phyloP scores from a whole-genome alignment of 2,329 filamentous ascomycete genomes.

The Aspergillus carbonarius region DNA sequence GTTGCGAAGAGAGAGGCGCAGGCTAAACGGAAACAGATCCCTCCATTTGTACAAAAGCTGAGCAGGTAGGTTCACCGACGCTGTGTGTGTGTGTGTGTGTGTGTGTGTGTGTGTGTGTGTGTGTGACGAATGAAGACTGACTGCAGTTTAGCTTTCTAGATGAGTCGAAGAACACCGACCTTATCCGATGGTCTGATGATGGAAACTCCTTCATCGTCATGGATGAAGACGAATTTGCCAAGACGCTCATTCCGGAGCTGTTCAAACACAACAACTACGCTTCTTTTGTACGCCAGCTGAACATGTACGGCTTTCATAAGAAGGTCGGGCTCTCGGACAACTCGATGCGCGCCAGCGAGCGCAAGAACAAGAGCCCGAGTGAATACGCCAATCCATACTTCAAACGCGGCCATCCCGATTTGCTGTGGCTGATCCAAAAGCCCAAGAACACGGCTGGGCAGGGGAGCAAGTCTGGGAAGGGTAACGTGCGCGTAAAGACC shows the following conservation, averaged over 20 bases:
- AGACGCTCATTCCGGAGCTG: constrained; percentile 69
- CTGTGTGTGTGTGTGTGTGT: no score
- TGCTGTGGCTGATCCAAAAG: constrained; percentile 95
- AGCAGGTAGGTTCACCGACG: constrained; percentile 70
- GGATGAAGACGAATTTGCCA: constrained; percentile 87
- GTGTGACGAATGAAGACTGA: constrained; percentile 11
- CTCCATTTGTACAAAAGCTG: constrained; percentile 95
- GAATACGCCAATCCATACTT: constrained; percentile 98
- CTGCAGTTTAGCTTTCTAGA: constrained; percentile 75
- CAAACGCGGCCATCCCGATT: constrained; percentile 83
- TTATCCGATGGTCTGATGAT: constrained; percentile 96
- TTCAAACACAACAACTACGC: constrained; percentile 81
- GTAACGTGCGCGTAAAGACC: constrained; percentile 45
- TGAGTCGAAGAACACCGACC: constrained; percentile 84
- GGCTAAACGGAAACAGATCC: constrained; percentile 90
- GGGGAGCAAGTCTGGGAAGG: constrained; percentile 51
- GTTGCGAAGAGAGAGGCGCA: constrained; percentile 84
- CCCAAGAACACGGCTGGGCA: constrained; percentile 70
- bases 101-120: no score
- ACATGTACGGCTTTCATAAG: constrained; percentile 65
- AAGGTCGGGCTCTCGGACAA: constrained; percentile 90
- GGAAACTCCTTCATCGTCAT: constrained; percentile 95
- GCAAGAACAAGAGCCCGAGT: constrained; percentile 96
- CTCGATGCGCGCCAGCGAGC: constrained; percentile 94
- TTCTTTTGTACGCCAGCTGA: constrained; percentile 71